Conservation (phyloP, 208 protist genomes). For the Wallacemonas sp. region DNA sequence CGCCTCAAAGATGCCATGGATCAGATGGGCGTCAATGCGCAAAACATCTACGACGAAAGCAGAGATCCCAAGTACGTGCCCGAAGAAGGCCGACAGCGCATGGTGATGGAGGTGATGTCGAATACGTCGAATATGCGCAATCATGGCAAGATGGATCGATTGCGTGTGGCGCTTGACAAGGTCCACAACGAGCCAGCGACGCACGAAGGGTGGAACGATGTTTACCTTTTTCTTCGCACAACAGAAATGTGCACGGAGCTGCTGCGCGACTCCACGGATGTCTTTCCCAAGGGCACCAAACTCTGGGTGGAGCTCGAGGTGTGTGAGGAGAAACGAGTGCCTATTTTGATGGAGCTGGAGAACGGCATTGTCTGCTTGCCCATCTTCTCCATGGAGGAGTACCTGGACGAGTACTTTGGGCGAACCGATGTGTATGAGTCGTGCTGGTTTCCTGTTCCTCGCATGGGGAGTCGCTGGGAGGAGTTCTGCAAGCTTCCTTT, state of each 20-base stretch:
- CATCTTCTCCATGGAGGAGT: constrained; percentile 89
- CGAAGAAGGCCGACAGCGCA: constrained; percentile 64
- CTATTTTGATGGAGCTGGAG: constrained; percentile 63
- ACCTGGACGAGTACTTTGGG: constrained; percentile 79
- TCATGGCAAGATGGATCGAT: constrained; percentile 73
- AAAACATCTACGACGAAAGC: constrained; percentile 43
- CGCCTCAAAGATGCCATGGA: constrained; percentile 78
- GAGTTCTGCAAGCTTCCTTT: constrained; percentile 80
- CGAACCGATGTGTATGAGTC: constrained; percentile 71
- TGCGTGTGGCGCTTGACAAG: constrained; percentile 64
- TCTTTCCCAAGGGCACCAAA: constrained; percentile 78
- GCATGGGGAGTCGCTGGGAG: constrained; percentile 73
- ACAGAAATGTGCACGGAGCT: constrained; percentile 87
- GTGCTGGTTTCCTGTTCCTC: constrained; percentile 86
- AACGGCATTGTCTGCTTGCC: constrained; percentile 87
- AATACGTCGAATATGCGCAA: constrained; percentile 59
- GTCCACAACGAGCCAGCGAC: constrained; percentile 51
- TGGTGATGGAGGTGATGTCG: constrained; percentile 66
- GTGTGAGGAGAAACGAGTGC: constrained; percentile 81
- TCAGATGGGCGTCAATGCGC: constrained; percentile 56
- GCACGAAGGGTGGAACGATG: constrained; percentile 71
- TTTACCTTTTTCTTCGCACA: constrained; percentile 88
- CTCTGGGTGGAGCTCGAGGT: constrained; percentile 85
- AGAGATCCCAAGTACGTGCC: constrained; percentile 73
- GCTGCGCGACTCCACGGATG: constrained; percentile 42